Evolutionary conservation across 2,329 filamentous ascomycete genomes (phyloP).

Genomic region (Clonostachys sp.): DNA sequence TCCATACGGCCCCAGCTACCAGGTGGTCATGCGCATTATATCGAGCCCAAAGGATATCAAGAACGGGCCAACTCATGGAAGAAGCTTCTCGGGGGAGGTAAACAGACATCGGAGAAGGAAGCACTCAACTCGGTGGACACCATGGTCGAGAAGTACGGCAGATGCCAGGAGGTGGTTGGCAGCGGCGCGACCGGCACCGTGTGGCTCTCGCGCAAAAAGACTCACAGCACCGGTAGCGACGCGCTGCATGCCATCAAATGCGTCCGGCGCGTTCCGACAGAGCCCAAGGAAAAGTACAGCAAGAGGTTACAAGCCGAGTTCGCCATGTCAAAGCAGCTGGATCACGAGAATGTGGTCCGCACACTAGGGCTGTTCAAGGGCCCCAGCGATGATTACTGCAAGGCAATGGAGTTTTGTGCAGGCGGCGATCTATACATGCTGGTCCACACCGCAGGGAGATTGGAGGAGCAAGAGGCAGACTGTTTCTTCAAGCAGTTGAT

Average conservation of each 20-base stretch:
- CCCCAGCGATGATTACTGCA: conserved; percentile 94
- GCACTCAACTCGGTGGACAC: conserved; percentile 67
- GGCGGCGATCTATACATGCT: conserved; percentile 94
- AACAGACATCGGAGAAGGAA: conserved; percentile 46
- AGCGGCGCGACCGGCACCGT: conserved; percentile 97
- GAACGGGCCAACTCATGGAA: conserved; percentile 90
- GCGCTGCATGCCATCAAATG: conserved; percentile 97
- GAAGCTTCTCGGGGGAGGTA: conserved; percentile 73
- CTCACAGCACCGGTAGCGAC: conserved; percentile 76
- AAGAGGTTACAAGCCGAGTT: conserved; percentile 96
- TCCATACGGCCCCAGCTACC: conserved; percentile 43
- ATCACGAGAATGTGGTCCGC: conserved; percentile 96
- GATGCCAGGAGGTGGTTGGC: conserved; percentile 95
- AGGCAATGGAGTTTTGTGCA: conserved; percentile 99
- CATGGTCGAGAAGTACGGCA: conserved; percentile 94
- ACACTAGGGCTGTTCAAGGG: conserved; percentile 94
- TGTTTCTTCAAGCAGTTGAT: conserved; percentile 99
- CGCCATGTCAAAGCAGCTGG: conserved; percentile 94
- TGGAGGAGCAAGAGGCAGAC: conserved; percentile 89
- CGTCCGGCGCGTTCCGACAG: conserved; percentile 88
- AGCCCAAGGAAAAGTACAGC: conserved; percentile 96
- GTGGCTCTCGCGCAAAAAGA: conserved; percentile 92
- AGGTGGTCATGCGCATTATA: conserved; percentile 78
- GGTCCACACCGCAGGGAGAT: conserved; percentile 83
- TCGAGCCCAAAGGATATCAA: conserved; percentile 86